Conservation (phyloP, 2,329 filamentous ascomycete genomes). For the Fusarium devonianum region DNA sequence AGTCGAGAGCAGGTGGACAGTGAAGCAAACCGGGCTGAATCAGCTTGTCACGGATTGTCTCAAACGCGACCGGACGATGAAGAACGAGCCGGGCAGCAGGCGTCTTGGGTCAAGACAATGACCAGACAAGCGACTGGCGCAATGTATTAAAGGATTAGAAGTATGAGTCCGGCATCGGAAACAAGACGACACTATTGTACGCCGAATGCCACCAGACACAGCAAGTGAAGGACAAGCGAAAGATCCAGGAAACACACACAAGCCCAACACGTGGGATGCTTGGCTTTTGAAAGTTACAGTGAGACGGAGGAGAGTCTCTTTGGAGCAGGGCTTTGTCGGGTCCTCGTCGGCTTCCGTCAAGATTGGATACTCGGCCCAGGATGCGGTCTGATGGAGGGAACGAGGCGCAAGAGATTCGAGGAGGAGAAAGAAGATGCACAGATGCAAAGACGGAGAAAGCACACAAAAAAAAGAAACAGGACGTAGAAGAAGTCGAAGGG, state of each 20-base stretch:
- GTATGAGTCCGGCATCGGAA: constrained; percentile 41
- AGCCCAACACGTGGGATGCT: constrained; percentile 23
- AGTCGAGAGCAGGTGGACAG: constrained; percentile 2
- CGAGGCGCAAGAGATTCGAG: constrained; percentile 6
- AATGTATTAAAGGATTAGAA: constrained; percentile 43
- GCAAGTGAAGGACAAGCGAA: constrained; percentile 29
- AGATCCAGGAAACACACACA: constrained; percentile 19
- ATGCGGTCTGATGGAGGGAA: constrained; percentile 11
- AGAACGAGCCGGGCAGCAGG: constrained; percentile 8
- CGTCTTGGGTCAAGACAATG: constrained; percentile 2
- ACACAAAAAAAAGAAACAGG: constrained; percentile 17
- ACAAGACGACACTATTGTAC: constrained; percentile 32
- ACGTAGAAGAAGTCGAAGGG: constrained; percentile 4
- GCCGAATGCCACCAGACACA: constrained; percentile 30
- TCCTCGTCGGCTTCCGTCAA: too few species aligned
- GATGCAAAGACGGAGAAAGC: constrained; percentile 17
- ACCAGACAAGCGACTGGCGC: constrained; percentile 22
- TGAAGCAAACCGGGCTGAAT: constrained; percentile 23
- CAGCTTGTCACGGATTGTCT: constrained; percentile 36
- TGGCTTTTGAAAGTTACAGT: constrained; percentile 29
- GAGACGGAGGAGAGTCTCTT: constrained; percentile 21
- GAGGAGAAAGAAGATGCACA: constrained; percentile 2
- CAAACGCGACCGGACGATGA: constrained; percentile 19
- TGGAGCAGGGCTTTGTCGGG: constrained; percentile 26
- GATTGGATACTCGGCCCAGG: constrained; percentile 16